Base-by-base conservation (phyloP, 495 filamentous ascomycete species). In the Sporormia fimetaria region DNA sequence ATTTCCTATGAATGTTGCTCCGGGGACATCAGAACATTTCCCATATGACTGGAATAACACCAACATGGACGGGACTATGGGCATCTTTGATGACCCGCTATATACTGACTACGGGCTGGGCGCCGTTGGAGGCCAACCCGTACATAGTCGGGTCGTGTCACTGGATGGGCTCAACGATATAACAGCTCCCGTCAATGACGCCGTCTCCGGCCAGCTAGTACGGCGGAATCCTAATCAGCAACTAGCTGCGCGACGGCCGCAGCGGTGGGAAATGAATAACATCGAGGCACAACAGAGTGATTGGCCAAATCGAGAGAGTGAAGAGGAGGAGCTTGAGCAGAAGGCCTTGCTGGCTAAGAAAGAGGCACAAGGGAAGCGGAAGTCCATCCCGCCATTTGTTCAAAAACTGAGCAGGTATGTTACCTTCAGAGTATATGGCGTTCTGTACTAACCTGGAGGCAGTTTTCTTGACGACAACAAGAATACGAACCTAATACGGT, bases 321-420 rank as follows among this genome's bases (percentile, higher is more conserved):
- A 75, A 47, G 65, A 86, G 41, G 82, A 84, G 35, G 68, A 81
- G 21, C 70, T 94, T 6, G 83, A 88, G 54, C 71, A 78, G 56
- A 78, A 70, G 56, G 87, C 84, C 8, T 56, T 73, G 44, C 60
- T 72, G 32, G 87, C 86, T 11, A 92, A 88, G 66, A 71, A 75
- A 55, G 87, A 94, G 17, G 78, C 84, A 2, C 78, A 83, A 62
- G 67, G 78, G 2, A 93, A 94, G 57, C 66, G 85, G 44, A 95
- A 94, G 62, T 81, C 86, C 55, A 96, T 99, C 24, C 92, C 90
- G 2, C 90, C 90, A 8, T 99, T 99, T 63, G 85, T 99, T 7
- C 92, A 96, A 61, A 99, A 99, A 59, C 62, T 99, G 44, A 93
- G 86, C 77, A 96, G 90, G 90, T 93, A 72, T 55, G 68, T 51